phyloP scores from a whole-genome alignment of 345 rosid species.

The Populus simonii region DNA sequence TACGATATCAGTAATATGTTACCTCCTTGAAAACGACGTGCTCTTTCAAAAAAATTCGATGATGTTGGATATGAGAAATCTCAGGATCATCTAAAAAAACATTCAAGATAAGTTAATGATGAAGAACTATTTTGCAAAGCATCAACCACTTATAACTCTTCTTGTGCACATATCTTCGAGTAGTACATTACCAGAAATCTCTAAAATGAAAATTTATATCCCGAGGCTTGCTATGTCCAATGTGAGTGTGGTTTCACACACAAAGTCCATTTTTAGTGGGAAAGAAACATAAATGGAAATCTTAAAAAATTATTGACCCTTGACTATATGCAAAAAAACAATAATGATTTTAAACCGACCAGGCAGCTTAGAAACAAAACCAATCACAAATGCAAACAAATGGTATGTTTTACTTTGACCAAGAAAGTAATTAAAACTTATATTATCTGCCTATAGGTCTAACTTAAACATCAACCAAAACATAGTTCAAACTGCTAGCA shows the following conservation, averaged over 20 bases:
- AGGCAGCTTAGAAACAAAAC: not conserved
- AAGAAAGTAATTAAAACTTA: not conserved
- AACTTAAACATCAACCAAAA: not conserved
- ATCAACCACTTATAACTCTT: not conserved
- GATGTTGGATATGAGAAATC: constrained; percentile 52
- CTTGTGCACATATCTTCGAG: not conserved
- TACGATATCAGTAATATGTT: constrained; percentile 15
- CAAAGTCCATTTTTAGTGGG: not conserved
- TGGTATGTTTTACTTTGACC: not conserved
- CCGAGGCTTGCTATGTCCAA: not conserved
- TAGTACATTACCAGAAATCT: not conserved
- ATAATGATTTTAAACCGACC: not conserved
- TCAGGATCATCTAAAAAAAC: constrained; percentile 74
- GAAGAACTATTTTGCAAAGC: not conserved
- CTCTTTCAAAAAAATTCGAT: constrained; percentile 69
- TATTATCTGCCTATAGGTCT: not conserved
- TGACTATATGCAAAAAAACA: not conserved
- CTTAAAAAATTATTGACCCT: not conserved
- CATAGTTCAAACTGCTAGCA: not conserved
- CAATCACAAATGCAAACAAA: not conserved
- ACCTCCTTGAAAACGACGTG: constrained; percentile 90
- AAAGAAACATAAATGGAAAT: not conserved
- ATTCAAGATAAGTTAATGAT: constrained; percentile 1
- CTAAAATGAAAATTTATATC: too few relatives aligned
- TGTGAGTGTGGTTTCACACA: not conserved